Evolutionary conservation across 257 asterid genomes (phyloP).

Genomic region (Solanum virginianum): DNA sequence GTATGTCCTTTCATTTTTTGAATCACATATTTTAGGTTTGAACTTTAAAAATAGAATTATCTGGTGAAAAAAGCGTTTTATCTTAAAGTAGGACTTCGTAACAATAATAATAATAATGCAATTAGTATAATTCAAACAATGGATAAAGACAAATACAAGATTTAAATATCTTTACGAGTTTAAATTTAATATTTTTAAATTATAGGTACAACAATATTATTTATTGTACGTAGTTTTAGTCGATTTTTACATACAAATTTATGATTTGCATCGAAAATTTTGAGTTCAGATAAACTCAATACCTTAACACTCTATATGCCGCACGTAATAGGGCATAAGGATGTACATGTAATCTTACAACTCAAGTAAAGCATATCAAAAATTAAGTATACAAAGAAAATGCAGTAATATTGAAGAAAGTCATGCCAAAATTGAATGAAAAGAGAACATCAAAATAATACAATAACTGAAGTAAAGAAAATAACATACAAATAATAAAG

Average conservation of each 20-base stretch:
- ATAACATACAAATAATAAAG: not conserved
- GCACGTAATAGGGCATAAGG: not conserved
- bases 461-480: not conserved
- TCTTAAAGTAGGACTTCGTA: not conserved
- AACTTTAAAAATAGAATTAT: not conserved
- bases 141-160: no score
- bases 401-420: not conserved
- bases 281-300: no score
- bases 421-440: no score
- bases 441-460: not conserved
- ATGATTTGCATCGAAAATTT: no score
- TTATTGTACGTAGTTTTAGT: no score
- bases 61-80: not conserved
- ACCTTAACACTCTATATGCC: no score
- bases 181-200: no score
- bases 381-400: not conserved
- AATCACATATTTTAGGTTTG: not conserved
- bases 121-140: no score
- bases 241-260: no score
- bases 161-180: no score
- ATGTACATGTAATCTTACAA: no score
- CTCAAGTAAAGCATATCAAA: not conserved
- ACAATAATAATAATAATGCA: not conserved
- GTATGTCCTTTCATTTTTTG: not conserved
- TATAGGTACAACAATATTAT: no score